Conservation (phyloP, 371 early-diverging fungal species). For the Mortierella sp. region DNA sequence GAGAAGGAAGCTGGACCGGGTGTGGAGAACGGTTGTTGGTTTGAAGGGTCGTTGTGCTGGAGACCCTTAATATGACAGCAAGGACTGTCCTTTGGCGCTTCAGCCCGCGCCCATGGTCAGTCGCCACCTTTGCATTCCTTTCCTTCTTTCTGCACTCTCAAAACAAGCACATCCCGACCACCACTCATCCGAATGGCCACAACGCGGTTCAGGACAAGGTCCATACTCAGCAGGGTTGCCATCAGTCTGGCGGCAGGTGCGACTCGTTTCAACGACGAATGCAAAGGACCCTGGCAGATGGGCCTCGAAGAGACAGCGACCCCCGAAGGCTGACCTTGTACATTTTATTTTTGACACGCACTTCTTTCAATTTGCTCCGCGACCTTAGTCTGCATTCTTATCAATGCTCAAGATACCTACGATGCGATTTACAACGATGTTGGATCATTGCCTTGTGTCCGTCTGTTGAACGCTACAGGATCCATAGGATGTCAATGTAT, state of each 20-base stretch:
- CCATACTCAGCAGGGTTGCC: conserved; percentile 25
- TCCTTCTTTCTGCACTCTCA: background rate
- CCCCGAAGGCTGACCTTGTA: background rate
- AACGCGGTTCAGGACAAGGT: conserved; percentile 23
- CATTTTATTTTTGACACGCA: background rate
- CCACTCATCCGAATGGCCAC: conserved; percentile 16
- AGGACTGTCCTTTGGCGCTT: conserved; percentile 1
- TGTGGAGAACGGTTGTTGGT: background rate
- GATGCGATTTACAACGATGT: conserved; percentile 68
- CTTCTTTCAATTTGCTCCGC: background rate
- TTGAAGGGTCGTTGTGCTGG: background rate
- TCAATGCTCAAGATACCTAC: conserved; percentile 51
- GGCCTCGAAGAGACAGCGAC: background rate
- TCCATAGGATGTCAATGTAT: conserved; percentile 74
- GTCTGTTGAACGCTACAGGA: conserved; percentile 71
- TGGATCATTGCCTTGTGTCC: conserved; percentile 70
- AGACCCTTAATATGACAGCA: conserved; percentile 19
- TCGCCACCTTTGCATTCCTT: background rate
- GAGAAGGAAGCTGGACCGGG: background rate
- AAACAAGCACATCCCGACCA: background rate
- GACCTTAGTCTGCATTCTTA: conserved; percentile 25
- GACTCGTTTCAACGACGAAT: background rate
- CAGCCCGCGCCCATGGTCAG: background rate
- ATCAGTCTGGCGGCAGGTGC: conserved; percentile 38
- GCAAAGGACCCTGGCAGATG: background rate